Conservation (phyloP, 768 basidiomycete species). For the Artomyces pyxidatus region DNA sequence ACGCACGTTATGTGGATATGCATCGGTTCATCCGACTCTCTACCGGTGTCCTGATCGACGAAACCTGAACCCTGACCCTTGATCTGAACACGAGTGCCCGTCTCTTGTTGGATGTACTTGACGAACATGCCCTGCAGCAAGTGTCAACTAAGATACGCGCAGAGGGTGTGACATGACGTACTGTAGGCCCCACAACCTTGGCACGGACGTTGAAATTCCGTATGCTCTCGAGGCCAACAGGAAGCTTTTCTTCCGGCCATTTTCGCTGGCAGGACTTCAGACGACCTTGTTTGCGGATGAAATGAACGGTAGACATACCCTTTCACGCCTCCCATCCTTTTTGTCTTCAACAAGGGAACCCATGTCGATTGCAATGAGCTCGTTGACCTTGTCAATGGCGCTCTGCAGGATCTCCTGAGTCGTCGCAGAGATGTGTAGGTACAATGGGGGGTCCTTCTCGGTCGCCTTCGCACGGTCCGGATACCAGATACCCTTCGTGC, state of each 20-base stretch:
- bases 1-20: conserved; percentile 87
- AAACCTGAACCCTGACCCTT: conserved; percentile 95
- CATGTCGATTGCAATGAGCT: conserved; percentile 65
- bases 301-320: conserved; percentile 31
- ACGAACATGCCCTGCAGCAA: conserved; percentile 82
- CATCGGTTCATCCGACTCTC: conserved; percentile 84
- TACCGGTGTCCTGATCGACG: conserved; percentile 83
- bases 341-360: conserved; percentile 79
- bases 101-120: conserved; percentile 97
- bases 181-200: conserved; percentile 93
- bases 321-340: conserved; percentile 57
- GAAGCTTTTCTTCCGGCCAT: conserved; percentile 97
- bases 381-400: conserved; percentile 66
- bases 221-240: conserved; percentile 81
- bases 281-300: conserved; percentile 1
- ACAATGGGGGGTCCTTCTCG: conserved; percentile 88
- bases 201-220: conserved; percentile 97
- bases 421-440: conserved; percentile 84
- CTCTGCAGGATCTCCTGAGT: conserved; percentile 55
- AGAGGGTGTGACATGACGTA: conserved; percentile 28
- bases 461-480: conserved; percentile 88
- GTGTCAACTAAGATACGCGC: background rate
- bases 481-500: conserved; percentile 94
- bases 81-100: conserved; percentile 92
- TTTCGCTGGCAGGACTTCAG: conserved; percentile 50